A percentile compares a stretch with the other conserved stretches of the same genome.
These are phyloP conservation scores for Saccharomycopsis sp. DNA, from an alignment of 805 yeast species.

Conservation along the genomic window DNA sequence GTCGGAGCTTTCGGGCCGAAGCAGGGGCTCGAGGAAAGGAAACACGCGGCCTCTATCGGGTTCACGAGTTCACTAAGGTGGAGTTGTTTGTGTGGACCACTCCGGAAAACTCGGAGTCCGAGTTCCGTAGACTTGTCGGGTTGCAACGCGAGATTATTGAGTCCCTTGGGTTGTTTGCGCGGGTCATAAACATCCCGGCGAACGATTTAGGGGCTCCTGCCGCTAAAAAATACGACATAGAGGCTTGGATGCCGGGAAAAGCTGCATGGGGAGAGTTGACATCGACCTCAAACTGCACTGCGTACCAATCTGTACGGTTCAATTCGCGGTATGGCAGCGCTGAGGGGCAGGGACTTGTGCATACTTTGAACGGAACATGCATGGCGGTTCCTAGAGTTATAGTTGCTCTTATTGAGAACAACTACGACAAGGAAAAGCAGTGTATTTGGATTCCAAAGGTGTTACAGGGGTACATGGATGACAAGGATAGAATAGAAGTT, in stretches of 20 bases:
- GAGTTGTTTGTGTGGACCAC: conserved; percentile 77
- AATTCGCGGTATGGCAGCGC: conserved; percentile 47
- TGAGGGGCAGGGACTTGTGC: conserved; percentile 43
- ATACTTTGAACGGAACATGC: conserved; percentile 92
- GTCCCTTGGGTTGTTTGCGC: conserved; percentile 70
- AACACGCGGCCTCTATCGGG: conserved; percentile 86
- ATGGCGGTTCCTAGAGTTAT: conserved; percentile 91
- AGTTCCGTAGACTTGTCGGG: conserved; percentile 52
- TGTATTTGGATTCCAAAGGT: conserved; percentile 60
- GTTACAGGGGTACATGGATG: conserved; percentile 69
- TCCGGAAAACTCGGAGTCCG: conserved; percentile 37
- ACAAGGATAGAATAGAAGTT: conserved; percentile 32
- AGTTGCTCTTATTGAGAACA: conserved; percentile 83
- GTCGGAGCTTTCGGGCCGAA: conserved; percentile 88
- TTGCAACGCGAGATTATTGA: conserved; percentile 60
- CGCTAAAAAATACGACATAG: conserved; percentile 82
- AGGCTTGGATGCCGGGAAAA: conserved; percentile 98
- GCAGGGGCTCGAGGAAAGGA: conserved; percentile 96
- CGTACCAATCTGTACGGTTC: conserved; percentile 81
- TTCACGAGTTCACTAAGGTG: conserved; percentile 94
- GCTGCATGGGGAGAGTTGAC: conserved; percentile 89
- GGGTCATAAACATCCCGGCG: conserved; percentile 82
- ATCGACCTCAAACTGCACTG: conserved; percentile 87
- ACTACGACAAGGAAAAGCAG: conserved; percentile 53
- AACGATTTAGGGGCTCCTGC: conserved; percentile 95